Percentiles rank a stretch among this genome's conserved stretches.
Evolutionary conservation across 306 rosid species (phyloP).

Genomic region (Cicer yamashitae): DNA sequence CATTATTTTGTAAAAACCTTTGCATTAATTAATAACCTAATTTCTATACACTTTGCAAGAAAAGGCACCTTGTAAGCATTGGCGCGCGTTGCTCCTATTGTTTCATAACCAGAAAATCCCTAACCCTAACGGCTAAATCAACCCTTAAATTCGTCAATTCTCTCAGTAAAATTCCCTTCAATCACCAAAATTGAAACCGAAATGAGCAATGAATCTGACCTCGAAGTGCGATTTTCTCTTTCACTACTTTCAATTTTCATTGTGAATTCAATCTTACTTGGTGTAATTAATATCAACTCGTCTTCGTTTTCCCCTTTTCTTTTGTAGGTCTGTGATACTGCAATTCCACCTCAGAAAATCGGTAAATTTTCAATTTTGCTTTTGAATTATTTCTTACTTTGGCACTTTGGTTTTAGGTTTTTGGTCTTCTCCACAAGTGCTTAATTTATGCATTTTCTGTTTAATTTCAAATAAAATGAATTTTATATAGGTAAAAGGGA

Average conservation of each 20-base stretch:
- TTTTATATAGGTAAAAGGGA: slow-evolving; percentile 65
- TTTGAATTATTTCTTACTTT: background rate
- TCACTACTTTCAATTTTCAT: background rate
- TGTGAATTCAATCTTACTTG: background rate
- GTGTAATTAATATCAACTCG: background rate
- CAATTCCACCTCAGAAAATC: background rate
- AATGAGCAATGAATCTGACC: background rate
- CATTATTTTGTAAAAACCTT: too few relatives aligned
- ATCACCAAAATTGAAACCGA: background rate
- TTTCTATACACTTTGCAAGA: background rate
- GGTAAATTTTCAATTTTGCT: background rate
- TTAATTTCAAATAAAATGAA: background rate
- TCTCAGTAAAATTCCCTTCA: background rate
- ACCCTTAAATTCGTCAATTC: background rate
- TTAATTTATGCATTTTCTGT: background rate
- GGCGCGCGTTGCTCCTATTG: background rate
- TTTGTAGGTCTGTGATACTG: background rate
- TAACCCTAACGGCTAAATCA: slow-evolving; percentile 9
- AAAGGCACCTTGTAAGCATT: background rate
- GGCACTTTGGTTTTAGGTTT: background rate
- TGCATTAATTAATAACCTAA: too few relatives aligned
- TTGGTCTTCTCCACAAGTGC: background rate
- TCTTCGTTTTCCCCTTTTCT: background rate
- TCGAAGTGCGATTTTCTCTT: background rate
- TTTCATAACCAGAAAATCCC: background rate